Evolutionary conservation across 2,329 filamentous ascomycete species (phyloP).

Genomic region (Cladophialophora yegresii): DNA sequence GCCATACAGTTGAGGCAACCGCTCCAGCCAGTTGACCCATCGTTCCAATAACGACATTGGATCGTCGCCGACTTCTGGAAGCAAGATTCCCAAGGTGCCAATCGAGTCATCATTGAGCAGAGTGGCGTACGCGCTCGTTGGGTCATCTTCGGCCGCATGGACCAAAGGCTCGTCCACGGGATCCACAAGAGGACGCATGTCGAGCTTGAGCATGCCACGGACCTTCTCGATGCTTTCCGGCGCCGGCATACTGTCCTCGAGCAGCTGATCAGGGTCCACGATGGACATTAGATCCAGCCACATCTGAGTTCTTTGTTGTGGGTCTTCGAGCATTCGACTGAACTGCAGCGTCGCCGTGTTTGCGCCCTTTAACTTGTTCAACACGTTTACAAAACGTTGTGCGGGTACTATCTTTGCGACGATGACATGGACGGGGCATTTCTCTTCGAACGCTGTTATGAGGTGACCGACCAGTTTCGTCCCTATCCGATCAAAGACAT

Average conservation of each 20-base stretch:
- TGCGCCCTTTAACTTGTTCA: constrained; percentile 84
- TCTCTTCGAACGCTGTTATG: constrained; percentile 77
- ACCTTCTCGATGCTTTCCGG: constrained; percentile 52
- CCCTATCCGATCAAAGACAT: constrained; percentile 84
- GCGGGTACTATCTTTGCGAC: constrained; percentile 86
- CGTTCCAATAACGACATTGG: constrained; percentile 40
- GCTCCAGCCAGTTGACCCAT: constrained; percentile 50
- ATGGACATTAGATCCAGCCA: constrained; percentile 81
- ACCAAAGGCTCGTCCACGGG: constrained; percentile 41
- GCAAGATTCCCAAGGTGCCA: constrained; percentile 20
- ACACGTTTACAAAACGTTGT: constrained; percentile 79
- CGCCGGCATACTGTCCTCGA: constrained; percentile 59
- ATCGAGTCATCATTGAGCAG: constrained; percentile 28
- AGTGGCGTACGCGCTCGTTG: constrained; percentile 36
- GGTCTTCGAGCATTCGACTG: constrained; percentile 85
- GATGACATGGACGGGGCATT: constrained; percentile 81
- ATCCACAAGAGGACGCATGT: constrained; percentile 47
- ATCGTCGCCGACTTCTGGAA: constrained; percentile 16
- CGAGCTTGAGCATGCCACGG: constrained; percentile 46
- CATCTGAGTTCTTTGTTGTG: constrained; percentile 91
- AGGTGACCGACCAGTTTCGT: constrained; percentile 79
- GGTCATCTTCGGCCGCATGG: constrained; percentile 41
- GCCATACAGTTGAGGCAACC: constrained; percentile 44
- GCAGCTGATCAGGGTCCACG: constrained; percentile 59
- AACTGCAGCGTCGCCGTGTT: constrained; percentile 93